Evolutionary conservation across 345 rosid species (phyloP), one percentile per base, ranked within the genome.

Genomic region (Eucalyptus caleyi): DNA sequence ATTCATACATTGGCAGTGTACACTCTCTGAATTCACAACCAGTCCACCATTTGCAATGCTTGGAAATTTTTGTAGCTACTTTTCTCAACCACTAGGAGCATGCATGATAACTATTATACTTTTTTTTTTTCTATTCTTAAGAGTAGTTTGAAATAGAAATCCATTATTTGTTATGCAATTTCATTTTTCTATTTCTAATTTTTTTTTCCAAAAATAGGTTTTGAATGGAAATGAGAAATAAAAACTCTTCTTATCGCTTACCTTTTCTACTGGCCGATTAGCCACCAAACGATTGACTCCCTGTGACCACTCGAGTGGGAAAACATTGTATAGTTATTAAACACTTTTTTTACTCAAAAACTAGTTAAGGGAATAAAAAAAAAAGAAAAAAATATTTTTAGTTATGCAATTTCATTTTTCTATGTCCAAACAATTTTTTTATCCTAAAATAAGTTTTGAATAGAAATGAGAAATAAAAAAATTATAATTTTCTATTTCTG

Each of bases 301-400:
- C 5, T 26, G 0, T 1, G 0, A 8, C 3, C 23, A 34, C 23
- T 27, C 8, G 0, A 0, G 5, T 10, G 3, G n/a, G 8, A 60
- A 60, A 60, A 27, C 27, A 27, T 60, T 27, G 16, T 27, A 27
- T 13, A 6, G 69, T 62, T 62, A 6, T 62, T 14, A 13, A 27
- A 27, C 0, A 0, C 1, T 62, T 62, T 27, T 53, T 53, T 53
- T 8, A 53, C 26, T 53, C 1, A 1, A 0, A 53, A 53, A 8
- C 24, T 53, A 0, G 5, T 19, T 10, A 4, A 53, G 1, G 59
- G 26, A 19, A 53, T 53, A 19, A 53, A 1, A 19, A 51, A 6
- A 6, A 0, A 7, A 53, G 3, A 8, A 19, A 53, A 18, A 18
- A 24, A 2, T 24, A 59, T 7, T 51, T 51, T 19, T 19, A 53